phyloP scores from a whole-genome alignment of 768 basidiomycete species.

The Tricholomella constricta region DNA sequence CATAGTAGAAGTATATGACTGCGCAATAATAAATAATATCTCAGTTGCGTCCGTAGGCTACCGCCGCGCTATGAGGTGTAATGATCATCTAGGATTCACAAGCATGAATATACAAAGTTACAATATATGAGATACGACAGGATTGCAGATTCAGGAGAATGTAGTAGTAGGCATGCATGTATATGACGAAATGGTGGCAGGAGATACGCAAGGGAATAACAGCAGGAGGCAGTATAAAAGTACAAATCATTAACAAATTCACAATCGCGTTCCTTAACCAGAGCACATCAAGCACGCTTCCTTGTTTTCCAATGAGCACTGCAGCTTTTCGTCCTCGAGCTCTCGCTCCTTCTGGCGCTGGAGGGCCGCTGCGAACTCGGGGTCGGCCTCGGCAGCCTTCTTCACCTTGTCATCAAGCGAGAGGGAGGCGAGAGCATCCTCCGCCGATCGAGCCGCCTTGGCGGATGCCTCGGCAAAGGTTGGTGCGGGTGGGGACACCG shows the following conservation, averaged over 20 bases:
- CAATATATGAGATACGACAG: conserved; percentile 1
- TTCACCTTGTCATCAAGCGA: conserved; percentile 51
- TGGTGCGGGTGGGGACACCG: conserved; percentile 19
- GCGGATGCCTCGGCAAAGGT: conserved; percentile 27
- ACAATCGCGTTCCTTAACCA: conserved; percentile 43
- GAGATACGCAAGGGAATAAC: not conserved
- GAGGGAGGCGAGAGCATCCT: conserved; percentile 30
- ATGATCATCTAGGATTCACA: not conserved
- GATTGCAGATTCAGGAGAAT: conserved; percentile 4
- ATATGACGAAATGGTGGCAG: not conserved
- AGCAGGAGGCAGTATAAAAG: conserved; percentile 4
- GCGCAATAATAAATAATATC: no score
- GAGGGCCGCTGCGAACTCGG: conserved; percentile 81
- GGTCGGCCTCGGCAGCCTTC: conserved; percentile 57
- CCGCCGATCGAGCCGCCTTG: conserved; percentile 21
- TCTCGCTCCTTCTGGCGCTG: conserved; percentile 70
- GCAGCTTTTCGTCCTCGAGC: conserved; percentile 76
- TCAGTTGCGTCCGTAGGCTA: no score
- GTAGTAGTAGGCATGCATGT: not conserved
- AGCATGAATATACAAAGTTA: conserved; percentile 3
- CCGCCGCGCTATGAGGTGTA: not conserved
- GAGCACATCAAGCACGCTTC: conserved; percentile 94
- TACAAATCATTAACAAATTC: conserved; percentile 3
- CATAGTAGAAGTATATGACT: no score
- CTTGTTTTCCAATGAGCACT: conserved; percentile 91